Base-by-base conservation (phyloP, 257 asterid species). In the Scutellaria galericulata region DNA sequence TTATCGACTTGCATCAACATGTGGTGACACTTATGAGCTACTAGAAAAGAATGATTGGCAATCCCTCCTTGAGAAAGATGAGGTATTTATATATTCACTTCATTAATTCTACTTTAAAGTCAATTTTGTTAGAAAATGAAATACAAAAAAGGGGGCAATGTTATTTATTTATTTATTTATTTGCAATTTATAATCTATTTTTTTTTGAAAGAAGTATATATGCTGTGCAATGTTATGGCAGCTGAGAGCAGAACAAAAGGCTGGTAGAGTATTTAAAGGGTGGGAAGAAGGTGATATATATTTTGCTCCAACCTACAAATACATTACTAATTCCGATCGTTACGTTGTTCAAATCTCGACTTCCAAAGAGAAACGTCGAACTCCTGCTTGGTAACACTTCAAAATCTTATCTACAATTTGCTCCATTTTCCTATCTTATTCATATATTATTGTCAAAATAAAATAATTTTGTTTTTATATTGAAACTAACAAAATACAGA, bases 221-320 rank as follows among this genome's bases (percentile, higher is more conserved):
- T 61, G 42, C 39, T 58, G 41, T 15, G 27, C 27, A 31, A 42
- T 51, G 31, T 46, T 60, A 20, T 72, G 58, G 46, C 87, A 93
- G 98, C 73, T 93, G 76, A 83, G 79, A 69, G 80, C 83, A 7
- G 96, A 93, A 70, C 94, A 84, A 81, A 84, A 55, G 8, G 85
- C 90, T n/a, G 96, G 98, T 10, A 76, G 98, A 22, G 83, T 89
- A n/a, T 91, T 91, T 81, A 71, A 79, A 9, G 98, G 86, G 2
- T 91, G 96, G 96, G 79, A 88, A 66, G 98, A 93, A 84, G 98
- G 98, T 42, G 69, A 80, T 46, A 89, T 91, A 52, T 73, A 48
- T 50, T 93, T 93, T 72, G 94, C 97, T 15, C 98, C 98, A 60
- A 93, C 98, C 0, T 93, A 93, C 73, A 93, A 93, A 75, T 93